phyloP scores from a whole-genome alignment of 345 rosid genomes.

The Eucalyptus decipiens region DNA sequence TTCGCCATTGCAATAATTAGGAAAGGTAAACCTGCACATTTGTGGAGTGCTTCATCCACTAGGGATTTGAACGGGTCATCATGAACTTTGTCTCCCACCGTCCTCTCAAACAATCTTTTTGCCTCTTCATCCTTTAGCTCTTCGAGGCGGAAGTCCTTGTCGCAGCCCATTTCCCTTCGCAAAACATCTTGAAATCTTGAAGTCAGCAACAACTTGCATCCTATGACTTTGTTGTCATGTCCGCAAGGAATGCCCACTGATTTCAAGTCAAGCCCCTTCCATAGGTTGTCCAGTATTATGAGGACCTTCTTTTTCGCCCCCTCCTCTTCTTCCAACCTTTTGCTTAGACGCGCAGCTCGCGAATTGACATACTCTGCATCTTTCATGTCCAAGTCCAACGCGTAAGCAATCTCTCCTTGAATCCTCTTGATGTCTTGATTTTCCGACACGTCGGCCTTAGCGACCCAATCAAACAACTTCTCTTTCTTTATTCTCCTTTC shows the following conservation, averaged over 20 bases:
- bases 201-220: background rate
- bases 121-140: background rate
- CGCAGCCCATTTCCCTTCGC: background rate
- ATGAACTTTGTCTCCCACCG: background rate
- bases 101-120: background rate
- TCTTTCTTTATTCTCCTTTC: background rate
- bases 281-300: background rate
- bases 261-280: background rate
- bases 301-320: background rate
- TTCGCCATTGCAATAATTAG: background rate
- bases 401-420: rapidly evolving
- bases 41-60: background rate
- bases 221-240: background rate
- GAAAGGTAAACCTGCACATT: background rate
- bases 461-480: background rate
- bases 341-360: background rate
- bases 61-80: background rate
- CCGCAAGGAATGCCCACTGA: background rate
- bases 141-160: rapidly evolving
- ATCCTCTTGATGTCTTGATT: background rate
- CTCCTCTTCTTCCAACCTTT: rapidly evolving
- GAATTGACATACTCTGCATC: rapidly evolving
- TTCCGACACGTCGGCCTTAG: background rate
- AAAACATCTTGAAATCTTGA: background rate
- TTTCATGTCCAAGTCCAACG: rapidly evolving